Conservation (phyloP, 2,329 filamentous ascomycete genomes). For the Penicillium frequentans region DNA sequence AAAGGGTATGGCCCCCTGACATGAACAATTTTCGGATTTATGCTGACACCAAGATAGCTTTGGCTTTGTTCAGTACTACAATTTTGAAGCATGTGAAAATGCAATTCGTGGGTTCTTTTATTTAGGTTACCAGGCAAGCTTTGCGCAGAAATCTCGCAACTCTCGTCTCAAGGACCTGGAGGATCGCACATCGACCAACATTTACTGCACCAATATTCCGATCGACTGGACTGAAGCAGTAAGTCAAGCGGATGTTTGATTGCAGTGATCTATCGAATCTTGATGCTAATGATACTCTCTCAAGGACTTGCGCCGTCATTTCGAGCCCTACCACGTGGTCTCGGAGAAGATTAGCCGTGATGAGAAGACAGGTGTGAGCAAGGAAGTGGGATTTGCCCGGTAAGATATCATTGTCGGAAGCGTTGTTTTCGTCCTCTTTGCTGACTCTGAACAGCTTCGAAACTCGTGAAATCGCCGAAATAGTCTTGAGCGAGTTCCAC, state of each 20-base stretch:
- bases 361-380: conserved; percentile 79
- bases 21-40: background rate
- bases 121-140: conserved; percentile 95
- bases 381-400: conserved; percentile 97
- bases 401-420: conserved; percentile 43
- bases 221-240: conserved; percentile 89
- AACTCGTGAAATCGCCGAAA: conserved; percentile 81
- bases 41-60: conserved; percentile 62
- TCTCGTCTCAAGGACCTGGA: conserved; percentile 95
- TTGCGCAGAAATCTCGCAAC: conserved; percentile 98
- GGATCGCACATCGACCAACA: conserved; percentile 85
- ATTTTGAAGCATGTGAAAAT: conserved; percentile 84
- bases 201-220: conserved; percentile 96
- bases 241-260: conserved; percentile 36
- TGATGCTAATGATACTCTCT: conserved; percentile 57
- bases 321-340: conserved; percentile 63
- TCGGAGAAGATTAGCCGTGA: conserved; percentile 96
- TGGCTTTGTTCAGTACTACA: conserved; percentile 93
- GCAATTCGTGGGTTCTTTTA: conserved; percentile 95
- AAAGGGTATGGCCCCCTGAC: conserved; percentile 70
- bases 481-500: conserved; percentile 84
- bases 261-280: conserved; percentile 5
- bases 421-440: conserved; percentile 5
- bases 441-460: conserved; percentile 67
- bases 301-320: conserved; percentile 68